These are phyloP conservation scores for Trypanosomatidae sp. DNA, from an alignment of 208 protist species.

Conservation along the genomic window DNA sequence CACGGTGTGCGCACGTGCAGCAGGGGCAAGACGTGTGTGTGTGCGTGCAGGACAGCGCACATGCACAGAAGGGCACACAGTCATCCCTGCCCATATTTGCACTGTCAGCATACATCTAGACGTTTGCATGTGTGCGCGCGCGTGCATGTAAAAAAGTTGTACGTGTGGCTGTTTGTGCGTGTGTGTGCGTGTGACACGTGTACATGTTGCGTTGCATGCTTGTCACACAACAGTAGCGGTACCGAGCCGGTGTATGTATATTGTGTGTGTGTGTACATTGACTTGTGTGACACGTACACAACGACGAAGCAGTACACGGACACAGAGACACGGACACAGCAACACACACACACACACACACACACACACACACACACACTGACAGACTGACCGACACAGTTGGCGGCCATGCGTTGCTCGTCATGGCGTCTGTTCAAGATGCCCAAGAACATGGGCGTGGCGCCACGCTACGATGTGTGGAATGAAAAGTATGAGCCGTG, in stretches of 20 bases:
- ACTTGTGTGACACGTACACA: background rate
- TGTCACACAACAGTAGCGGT: background rate
- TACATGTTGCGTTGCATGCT: background rate
- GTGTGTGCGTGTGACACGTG: background rate
- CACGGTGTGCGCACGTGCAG: too few species aligned
- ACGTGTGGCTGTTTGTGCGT: background rate
- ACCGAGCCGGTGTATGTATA: too few species aligned
- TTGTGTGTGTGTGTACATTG: background rate
- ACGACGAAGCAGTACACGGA: background rate
- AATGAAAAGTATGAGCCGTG: conserved; percentile 88
- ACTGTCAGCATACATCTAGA: too few species aligned
- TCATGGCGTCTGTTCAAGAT: conserved; percentile 33
- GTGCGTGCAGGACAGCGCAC: too few species aligned
- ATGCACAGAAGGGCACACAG: too few species aligned
- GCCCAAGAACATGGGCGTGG: conserved; percentile 82
- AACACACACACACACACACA: background rate
- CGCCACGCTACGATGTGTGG: conserved; percentile 79
- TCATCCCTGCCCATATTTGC: too few species aligned
- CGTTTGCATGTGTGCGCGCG: too few species aligned
- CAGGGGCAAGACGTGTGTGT: too few species aligned
- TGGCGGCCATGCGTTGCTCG: conserved; percentile 23
- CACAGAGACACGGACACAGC: background rate
- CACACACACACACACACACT: conserved; percentile 1
- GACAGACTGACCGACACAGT: background rate
- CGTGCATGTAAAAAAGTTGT: background rate